phyloP scores from a whole-genome alignment of 768 basidiomycete species.

The Tephrocybe rancida region DNA sequence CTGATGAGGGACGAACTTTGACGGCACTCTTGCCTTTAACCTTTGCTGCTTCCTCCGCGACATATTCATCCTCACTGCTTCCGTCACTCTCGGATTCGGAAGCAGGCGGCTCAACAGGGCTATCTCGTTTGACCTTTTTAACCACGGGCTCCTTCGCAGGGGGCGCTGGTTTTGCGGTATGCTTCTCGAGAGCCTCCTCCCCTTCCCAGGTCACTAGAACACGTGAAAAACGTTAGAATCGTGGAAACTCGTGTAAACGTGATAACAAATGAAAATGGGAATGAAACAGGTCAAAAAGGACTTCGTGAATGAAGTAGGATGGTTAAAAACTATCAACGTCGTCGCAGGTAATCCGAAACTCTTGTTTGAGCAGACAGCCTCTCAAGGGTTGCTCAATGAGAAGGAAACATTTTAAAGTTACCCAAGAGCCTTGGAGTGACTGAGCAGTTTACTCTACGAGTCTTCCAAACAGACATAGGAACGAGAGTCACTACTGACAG shows the following conservation, averaged over 20 bases:
- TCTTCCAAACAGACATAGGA: constrained; percentile 18
- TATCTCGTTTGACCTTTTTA: constrained; percentile 23
- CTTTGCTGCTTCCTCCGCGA: constrained; percentile 41
- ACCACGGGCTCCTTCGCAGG: constrained; percentile 31
- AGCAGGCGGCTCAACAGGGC: constrained; percentile 17
- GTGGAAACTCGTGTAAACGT: constrained; percentile 10
- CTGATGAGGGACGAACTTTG: constrained; percentile 45
- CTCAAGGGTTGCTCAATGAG: constrained; percentile 25
- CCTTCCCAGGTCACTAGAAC: constrained; percentile 76
- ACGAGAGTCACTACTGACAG: constrained; percentile 20
- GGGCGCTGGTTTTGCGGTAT: constrained; percentile 27
- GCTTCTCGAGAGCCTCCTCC: constrained; percentile 55
- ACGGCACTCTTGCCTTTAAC: constrained; percentile 32
- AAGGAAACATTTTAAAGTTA: constrained; percentile 20
- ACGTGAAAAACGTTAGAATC: constrained; percentile 22
- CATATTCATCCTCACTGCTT: constrained; percentile 74
- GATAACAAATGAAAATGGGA: constrained; percentile 11
- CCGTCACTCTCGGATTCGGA: constrained; percentile 53
- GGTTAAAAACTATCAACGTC: constrained; percentile 11
- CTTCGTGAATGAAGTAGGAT: constrained; percentile 4
- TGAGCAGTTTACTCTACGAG: constrained; percentile 20
- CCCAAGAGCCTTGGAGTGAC: constrained; percentile 21
- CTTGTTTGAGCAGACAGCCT: constrained; percentile 22
- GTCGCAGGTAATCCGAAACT: constrained; percentile 17
- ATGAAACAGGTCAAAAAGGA: constrained; percentile 9